These are phyloP conservation scores for Mimosa bimucronata DNA, from an alignment of 306 rosid genomes.

Conservation along the genomic window DNA sequence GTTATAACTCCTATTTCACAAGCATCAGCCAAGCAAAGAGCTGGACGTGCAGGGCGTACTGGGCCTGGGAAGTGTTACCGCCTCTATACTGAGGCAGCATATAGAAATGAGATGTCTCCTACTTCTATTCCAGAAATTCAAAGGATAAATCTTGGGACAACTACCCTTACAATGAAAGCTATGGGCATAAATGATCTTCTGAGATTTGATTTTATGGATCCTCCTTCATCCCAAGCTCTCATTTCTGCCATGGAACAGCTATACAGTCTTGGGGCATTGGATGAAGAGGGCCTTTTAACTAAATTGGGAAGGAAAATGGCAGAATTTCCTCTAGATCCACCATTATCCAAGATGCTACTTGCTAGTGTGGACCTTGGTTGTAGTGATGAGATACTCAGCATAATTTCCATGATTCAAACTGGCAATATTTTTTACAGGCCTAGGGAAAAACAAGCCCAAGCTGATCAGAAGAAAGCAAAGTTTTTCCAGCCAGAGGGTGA, in stretches of 20 bases:
- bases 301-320: no score
- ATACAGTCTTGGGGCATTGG: conserved; percentile 82
- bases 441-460: conserved; percentile 82
- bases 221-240: conserved; percentile 41
- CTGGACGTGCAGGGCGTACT: conserved; percentile 90
- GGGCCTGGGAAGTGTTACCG: conserved; percentile 90
- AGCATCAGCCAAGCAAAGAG: conserved; percentile 89
- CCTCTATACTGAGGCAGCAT: conserved; percentile 85
- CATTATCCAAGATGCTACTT: no score
- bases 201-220: conserved; percentile 82
- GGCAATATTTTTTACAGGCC: conserved; percentile 90
- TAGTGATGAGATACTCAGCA: no score
- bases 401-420: conserved; percentile 58
- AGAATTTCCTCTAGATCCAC: no score
- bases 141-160: conserved; percentile 72
- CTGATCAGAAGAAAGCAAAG: conserved; percentile 68
- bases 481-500: conserved; percentile 88
- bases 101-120: conserved; percentile 82
- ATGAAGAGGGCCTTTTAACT: conserved; percentile 79
- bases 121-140: conserved; percentile 81
- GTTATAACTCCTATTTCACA: conserved; percentile 86
- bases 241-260: conserved; percentile 83
- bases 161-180: conserved; percentile 73
- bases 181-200: conserved; percentile 82
- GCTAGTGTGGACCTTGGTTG: no score